These are phyloP conservation scores for Rhodocollybia butyracea DNA, from an alignment of 768 basidiomycete species.

Conservation along the genomic window DNA sequence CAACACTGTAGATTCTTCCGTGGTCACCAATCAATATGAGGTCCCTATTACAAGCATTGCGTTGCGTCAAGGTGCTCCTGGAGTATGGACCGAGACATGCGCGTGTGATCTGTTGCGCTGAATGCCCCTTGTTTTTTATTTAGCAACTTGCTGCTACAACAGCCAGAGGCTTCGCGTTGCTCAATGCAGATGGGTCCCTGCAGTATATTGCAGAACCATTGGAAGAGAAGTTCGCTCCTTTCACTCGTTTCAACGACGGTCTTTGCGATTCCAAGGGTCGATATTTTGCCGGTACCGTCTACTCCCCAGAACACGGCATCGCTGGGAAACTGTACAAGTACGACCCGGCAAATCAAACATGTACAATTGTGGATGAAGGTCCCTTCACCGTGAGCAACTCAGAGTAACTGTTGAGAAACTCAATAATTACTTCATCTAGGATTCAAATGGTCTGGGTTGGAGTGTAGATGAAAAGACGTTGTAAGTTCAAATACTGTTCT, in stretches of 20 bases:
- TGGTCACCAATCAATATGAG: constrained; percentile 46
- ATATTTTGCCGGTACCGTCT: constrained; percentile 65
- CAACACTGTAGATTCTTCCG: constrained; percentile 34
- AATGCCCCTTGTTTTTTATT: background rate
- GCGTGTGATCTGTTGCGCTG: background rate
- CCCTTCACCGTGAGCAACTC: constrained; percentile 54
- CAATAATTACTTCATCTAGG: constrained; percentile 25
- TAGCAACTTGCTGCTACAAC: constrained; percentile 59
- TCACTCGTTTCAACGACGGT: constrained; percentile 69
- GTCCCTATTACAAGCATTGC: constrained; percentile 58
- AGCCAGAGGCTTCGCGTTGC: constrained; percentile 50
- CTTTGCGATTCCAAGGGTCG: constrained; percentile 63
- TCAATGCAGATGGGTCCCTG: constrained; percentile 40
- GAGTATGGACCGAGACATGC: constrained; percentile 31
- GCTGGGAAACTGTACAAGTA: constrained; percentile 58
- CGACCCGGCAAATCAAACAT: constrained; percentile 46
- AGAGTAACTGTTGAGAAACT: background rate
- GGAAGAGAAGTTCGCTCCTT: constrained; percentile 32
- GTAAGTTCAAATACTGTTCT: constrained; percentile 29
- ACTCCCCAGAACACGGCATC: constrained; percentile 44
- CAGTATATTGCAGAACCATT: constrained; percentile 53
- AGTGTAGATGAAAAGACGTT: constrained; percentile 58
- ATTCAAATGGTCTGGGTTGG: constrained; percentile 66
- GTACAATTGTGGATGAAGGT: constrained; percentile 53
- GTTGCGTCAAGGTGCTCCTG: constrained; percentile 42